Conservation (phyloP, 352 stramenopile species). For the Pythium chondricola region DNA sequence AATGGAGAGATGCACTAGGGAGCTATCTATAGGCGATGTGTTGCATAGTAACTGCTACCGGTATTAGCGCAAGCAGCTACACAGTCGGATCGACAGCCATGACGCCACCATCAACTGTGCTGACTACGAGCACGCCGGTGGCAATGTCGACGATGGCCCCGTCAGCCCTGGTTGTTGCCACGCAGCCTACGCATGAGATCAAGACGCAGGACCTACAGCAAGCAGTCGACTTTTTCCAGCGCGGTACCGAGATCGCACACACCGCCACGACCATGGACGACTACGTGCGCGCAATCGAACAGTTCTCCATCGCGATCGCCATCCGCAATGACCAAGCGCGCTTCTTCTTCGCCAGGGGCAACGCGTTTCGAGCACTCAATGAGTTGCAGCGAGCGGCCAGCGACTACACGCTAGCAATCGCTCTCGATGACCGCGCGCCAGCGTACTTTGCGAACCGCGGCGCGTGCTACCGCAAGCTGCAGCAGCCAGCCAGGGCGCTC, state of each 20-base stretch:
- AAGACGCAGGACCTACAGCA: slow-evolving; percentile 68
- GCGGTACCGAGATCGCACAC: slow-evolving; percentile 63
- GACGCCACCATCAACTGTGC: background rate
- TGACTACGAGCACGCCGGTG: background rate
- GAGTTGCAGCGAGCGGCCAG: slow-evolving; percentile 54
- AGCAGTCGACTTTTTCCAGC: slow-evolving; percentile 72
- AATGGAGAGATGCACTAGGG: background rate
- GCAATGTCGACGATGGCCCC: background rate
- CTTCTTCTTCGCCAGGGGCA: slow-evolving; percentile 70
- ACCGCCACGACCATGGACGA: slow-evolving; percentile 46
- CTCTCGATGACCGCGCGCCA: slow-evolving; percentile 55
- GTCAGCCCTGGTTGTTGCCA: slow-evolving; percentile 3
- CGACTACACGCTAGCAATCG: slow-evolving; percentile 54
- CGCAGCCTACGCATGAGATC: slow-evolving; percentile 26
- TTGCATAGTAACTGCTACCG: too few species aligned
- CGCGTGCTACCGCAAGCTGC: slow-evolving; percentile 69
- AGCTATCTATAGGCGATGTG: too few species aligned
- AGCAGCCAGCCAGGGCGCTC: slow-evolving; percentile 42
- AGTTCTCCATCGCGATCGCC: slow-evolving; percentile 67
- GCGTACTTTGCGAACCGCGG: slow-evolving; percentile 73
- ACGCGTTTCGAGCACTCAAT: slow-evolving; percentile 66
- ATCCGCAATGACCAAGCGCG: slow-evolving; percentile 59
- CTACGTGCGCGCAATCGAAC: slow-evolving; percentile 68
- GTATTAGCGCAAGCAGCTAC: too few species aligned
- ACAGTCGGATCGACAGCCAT: too few species aligned